Evolutionary conservation across 2,329 filamentous ascomycete species (phyloP).

Genomic region (Dryadomyces sulphureus): DNA sequence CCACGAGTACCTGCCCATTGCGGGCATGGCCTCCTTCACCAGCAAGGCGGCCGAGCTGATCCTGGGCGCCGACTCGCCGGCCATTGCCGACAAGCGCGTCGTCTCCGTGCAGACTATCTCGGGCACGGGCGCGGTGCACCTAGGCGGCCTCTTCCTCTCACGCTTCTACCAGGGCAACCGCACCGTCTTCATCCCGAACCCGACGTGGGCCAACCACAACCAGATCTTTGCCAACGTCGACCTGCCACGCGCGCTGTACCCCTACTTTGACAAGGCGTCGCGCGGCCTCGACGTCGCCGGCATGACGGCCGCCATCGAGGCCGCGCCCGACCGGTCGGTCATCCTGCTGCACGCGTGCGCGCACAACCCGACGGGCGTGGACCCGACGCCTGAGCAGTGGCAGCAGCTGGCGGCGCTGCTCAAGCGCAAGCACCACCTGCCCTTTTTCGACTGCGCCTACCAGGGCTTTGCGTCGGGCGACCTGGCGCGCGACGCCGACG

Average conservation of each 20-base stretch:
- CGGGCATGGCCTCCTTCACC: constrained; percentile 74
- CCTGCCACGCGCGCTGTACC: constrained; percentile 67
- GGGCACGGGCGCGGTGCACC: constrained; percentile 85
- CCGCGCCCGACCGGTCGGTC: constrained; percentile 65
- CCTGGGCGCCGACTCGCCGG: constrained; percentile 65
- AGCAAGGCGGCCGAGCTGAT: constrained; percentile 83
- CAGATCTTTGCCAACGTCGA: constrained; percentile 93
- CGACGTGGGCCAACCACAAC: constrained; percentile 97
- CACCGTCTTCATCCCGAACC: constrained; percentile 79
- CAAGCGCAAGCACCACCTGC: constrained; percentile 69
- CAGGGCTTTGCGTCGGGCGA: constrained; percentile 94
- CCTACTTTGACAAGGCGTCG: constrained; percentile 82
- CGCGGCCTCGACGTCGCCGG: constrained; percentile 86
- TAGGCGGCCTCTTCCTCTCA: constrained; percentile 84
- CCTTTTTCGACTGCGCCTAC: constrained; percentile 97
- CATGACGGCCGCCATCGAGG: constrained; percentile 58
- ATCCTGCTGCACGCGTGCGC: constrained; percentile 90
- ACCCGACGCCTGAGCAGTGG: constrained; percentile 91
- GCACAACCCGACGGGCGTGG: constrained; percentile 95
- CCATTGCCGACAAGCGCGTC: constrained; percentile 68
- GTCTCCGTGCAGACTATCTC: constrained; percentile 88
- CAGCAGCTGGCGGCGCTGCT: constrained; percentile 71
- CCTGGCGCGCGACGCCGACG: constrained; percentile 69
- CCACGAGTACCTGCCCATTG: constrained; percentile 97
- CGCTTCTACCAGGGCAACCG: constrained; percentile 72